phyloP scores from a whole-genome alignment of 192 early-diverging fungal species.

The Backusella mclennaniae region DNA sequence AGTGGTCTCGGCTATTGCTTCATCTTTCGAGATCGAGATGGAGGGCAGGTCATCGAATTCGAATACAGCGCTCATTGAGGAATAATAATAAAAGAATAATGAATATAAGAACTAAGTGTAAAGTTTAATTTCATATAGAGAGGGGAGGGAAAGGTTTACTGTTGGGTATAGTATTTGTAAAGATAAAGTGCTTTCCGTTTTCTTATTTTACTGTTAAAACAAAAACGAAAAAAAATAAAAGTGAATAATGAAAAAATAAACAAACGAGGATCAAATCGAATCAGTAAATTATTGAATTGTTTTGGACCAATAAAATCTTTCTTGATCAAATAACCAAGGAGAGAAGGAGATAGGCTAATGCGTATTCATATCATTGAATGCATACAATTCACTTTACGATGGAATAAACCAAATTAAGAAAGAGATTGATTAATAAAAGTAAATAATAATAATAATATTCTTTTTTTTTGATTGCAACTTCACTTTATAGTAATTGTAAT shows the following conservation, averaged over 20 bases:
- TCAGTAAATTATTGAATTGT: not conserved
- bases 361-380: not conserved
- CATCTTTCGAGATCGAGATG: constrained; percentile 29
- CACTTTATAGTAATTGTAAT: not conserved
- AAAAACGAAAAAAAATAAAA: constrained; percentile 2
- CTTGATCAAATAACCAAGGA: not conserved
- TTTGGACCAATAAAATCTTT: not conserved
- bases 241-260: not conserved
- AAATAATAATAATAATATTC: not conserved
- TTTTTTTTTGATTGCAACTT: not conserved
- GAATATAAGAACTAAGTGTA: not conserved
- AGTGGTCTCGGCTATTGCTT: not conserved
- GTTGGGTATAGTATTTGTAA: not conserved
- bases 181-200: not conserved
- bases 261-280: not conserved
- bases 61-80: constrained; percentile 42
- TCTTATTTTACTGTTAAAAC: not conserved
- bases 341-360: too few relatives aligned
- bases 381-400: not conserved
- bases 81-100: not conserved
- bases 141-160: not conserved
- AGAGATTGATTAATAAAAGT: not conserved
- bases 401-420: not conserved
- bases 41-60: constrained; percentile 44
- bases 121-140: constrained; percentile 4